Evolutionary conservation across 495 filamentous ascomycete genomes (phyloP).

Genomic region (Xylaria longipes): DNA sequence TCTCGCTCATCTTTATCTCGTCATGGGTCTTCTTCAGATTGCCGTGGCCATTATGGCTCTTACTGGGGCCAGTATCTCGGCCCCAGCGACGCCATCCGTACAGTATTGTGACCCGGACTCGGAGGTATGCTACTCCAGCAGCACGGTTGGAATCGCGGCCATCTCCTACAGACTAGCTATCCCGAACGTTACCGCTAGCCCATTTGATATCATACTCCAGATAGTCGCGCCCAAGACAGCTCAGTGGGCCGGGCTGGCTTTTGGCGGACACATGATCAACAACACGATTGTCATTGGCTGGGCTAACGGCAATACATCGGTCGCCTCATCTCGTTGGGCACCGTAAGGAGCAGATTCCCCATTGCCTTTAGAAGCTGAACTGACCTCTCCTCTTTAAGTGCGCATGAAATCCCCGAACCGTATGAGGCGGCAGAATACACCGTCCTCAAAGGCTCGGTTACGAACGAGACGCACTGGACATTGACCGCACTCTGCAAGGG

Average conservation of each 20-base stretch:
- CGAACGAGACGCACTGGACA: conserved; percentile 49
- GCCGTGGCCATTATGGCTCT: conserved; percentile 35
- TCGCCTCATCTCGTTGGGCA: conserved; percentile 41
- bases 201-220: conserved; percentile 46
- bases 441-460: conserved; percentile 38
- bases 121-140: conserved; percentile 48
- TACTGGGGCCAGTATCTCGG: conserved; percentile 24
- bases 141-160: conserved; percentile 33
- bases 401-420: conserved; percentile 31
- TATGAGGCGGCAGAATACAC: conserved; percentile 42
- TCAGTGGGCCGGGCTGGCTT: conserved; percentile 49
- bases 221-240: conserved; percentile 46
- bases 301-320: conserved; percentile 37
- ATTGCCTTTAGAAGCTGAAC: background rate
- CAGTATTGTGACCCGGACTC: conserved; percentile 44
- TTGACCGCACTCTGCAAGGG: conserved; percentile 46
- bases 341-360: conserved; percentile 20
- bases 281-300: conserved; percentile 49
- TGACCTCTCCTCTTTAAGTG: conserved; percentile 27
- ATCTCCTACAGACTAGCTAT: conserved; percentile 49
- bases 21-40: conserved; percentile 44
- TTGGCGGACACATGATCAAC: conserved; percentile 49
- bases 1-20: conserved; percentile 11
- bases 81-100: conserved; percentile 33
- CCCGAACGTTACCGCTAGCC: conserved; percentile 42